phyloP scores from a whole-genome alignment of 2,329 filamentous ascomycete genomes.

The Pseudogymnoascus sp. region DNA sequence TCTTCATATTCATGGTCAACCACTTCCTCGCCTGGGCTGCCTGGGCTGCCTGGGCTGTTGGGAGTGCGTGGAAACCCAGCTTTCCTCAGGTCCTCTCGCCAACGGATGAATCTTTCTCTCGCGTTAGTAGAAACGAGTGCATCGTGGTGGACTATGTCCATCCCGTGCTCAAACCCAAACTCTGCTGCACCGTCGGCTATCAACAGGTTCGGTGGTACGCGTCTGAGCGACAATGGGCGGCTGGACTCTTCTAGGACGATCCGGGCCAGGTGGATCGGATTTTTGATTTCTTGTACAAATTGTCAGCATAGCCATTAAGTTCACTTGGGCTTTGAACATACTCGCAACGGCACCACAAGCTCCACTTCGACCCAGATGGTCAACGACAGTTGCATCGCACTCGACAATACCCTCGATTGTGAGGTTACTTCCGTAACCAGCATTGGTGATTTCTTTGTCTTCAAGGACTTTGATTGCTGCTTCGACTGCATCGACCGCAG shows the following conservation, averaged over 20 bases:
- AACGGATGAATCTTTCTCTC: conserved; percentile 68
- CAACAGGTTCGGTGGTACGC: conserved; percentile 87
- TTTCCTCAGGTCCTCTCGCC: conserved; percentile 64
- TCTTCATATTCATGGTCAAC: conserved; percentile 25
- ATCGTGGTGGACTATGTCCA: conserved; percentile 66
- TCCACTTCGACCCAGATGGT: conserved; percentile 84
- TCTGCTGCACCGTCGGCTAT: conserved; percentile 76
- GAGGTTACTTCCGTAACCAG: conserved; percentile 91
- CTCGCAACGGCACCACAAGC: conserved; percentile 86
- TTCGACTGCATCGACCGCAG: conserved; percentile 82
- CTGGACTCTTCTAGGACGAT: conserved; percentile 71
- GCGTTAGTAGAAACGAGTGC: conserved; percentile 73
- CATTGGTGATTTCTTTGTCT: conserved; percentile 92
- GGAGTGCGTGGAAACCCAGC: conserved; percentile 42
- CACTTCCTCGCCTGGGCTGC: conserved; percentile 19
- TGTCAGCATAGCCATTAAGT: conserved; percentile 16
- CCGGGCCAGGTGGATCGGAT: conserved; percentile 83
- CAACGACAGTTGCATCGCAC: conserved; percentile 88
- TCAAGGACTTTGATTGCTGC: conserved; percentile 81
- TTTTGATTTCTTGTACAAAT: conserved; percentile 65
- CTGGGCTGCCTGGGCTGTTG: conserved; percentile 20
- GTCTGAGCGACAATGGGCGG: conserved; percentile 68
- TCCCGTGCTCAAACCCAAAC: conserved; percentile 75
- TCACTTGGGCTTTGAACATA: conserved; percentile 40
- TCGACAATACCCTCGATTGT: conserved; percentile 86